These are phyloP conservation scores for Postia placenta DNA, from an alignment of 768 basidiomycete species.

Conservation along the genomic window DNA sequence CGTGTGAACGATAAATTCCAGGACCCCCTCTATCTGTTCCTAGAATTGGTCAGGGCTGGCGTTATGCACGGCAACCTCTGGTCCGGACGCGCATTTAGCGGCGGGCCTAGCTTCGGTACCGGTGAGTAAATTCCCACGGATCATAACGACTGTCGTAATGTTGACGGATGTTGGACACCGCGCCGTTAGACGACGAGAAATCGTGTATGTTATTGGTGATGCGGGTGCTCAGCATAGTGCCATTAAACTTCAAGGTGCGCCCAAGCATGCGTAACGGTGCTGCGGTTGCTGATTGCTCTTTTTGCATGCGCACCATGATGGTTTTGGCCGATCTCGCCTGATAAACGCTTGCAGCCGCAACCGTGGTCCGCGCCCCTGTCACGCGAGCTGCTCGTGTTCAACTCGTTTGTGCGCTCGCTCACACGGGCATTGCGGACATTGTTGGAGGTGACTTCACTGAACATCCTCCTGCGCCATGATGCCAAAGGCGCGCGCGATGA, in stretches of 20 bases:
- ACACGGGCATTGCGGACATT: constrained; percentile 87
- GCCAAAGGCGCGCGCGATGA: constrained; percentile 86
- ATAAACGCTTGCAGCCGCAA: constrained; percentile 48
- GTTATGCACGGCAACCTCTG: constrained; percentile 94
- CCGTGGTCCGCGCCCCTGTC: constrained; percentile 96
- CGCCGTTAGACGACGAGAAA: constrained; percentile 79
- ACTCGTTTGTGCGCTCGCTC: constrained; percentile 91
- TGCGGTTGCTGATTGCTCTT: constrained; percentile 4
- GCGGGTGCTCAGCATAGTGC: constrained; percentile 93
- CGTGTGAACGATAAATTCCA: constrained; percentile 98
- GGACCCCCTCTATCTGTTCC: constrained; percentile 88
- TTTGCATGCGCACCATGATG: constrained; percentile 1
- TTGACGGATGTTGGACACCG: constrained; percentile 15
- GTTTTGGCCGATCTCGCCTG: constrained; percentile 10
- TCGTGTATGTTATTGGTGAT: constrained; percentile 93
- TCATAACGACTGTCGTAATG: constrained; percentile 19
- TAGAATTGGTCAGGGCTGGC: constrained; percentile 94
- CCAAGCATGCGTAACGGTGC: constrained; percentile 2
- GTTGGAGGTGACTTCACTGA: constrained; percentile 85
- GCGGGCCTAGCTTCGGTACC: constrained; percentile 91
- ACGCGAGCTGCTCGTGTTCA: constrained; percentile 95
- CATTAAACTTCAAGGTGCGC: constrained; percentile 86
- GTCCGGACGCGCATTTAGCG: constrained; percentile 84
- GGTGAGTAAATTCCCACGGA: constrained; percentile 47
- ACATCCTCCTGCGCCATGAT: constrained; percentile 88